phyloP scores from a whole-genome alignment of 306 rosid species.

The Lupinus albus region DNA sequence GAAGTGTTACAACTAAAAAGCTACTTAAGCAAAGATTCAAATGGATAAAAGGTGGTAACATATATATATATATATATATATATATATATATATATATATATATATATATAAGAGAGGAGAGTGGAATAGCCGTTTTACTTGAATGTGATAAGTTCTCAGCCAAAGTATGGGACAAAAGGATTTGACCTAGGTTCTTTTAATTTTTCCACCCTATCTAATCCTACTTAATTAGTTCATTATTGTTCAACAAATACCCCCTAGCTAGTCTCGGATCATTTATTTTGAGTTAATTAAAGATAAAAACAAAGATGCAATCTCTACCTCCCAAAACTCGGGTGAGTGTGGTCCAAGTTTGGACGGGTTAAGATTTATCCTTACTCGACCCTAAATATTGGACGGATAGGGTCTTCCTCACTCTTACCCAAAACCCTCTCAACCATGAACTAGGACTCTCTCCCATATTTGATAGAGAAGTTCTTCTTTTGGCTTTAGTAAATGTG shows the following conservation, averaged over 20 bases:
- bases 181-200: conserved; percentile 43
- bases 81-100: too few species aligned
- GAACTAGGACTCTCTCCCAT: too few species aligned
- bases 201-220: conserved; percentile 29
- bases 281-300: not conserved
- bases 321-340: too few species aligned
- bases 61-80: too few species aligned
- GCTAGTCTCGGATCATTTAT: not conserved
- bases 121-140: conserved; percentile 45
- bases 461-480: too few species aligned
- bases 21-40: conserved; percentile 45
- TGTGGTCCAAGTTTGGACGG: too few species aligned
- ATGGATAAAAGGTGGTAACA: conserved; percentile 30
- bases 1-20: conserved; percentile 58
- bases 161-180: conserved; percentile 37
- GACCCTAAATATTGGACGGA: too few species aligned
- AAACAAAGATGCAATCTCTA: not conserved
- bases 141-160: conserved; percentile 40
- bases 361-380: too few species aligned
- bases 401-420: too few species aligned
- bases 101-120: too few species aligned
- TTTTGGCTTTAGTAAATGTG: too few species aligned
- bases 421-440: too few species aligned
- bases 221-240: not conserved
- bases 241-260: not conserved